Conservation (phyloP, 2,329 filamentous ascomycete species). For the Ascochyta rabiei region DNA sequence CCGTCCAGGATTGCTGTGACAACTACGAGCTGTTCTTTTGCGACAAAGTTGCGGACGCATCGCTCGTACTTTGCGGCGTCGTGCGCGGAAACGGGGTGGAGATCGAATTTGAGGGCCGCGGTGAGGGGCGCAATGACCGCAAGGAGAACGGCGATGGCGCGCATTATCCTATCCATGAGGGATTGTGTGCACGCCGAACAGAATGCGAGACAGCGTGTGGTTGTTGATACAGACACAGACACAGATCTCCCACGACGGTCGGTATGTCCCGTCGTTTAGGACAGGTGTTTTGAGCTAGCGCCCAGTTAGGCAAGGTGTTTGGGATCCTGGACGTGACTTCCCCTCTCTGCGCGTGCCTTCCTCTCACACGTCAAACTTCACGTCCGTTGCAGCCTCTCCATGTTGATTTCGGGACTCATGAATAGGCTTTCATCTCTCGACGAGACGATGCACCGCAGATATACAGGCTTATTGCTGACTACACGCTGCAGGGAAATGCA, state of each 20-base stretch:
- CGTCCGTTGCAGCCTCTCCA: not conserved
- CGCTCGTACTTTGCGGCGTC: conserved; percentile 72
- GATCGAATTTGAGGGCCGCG: conserved; percentile 89
- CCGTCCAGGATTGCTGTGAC: conserved; percentile 90
- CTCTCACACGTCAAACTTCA: not conserved
- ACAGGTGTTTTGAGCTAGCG: conserved; percentile 41
- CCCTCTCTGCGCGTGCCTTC: not conserved
- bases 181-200: conserved; percentile 19
- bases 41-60: conserved; percentile 96
- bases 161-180: conserved; percentile 45
- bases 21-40: conserved; percentile 89
- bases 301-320: conserved; percentile 21
- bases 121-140: conserved; percentile 53
- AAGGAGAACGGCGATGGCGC: conserved; percentile 39
- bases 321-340: conserved; percentile 3
- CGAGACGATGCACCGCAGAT: no score
- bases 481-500: no score
- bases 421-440: no score
- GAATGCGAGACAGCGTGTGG: conserved; percentile 24
- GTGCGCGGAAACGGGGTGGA: conserved; percentile 70
- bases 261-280: conserved; percentile 30
- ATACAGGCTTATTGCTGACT: no score
- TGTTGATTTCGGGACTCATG: no score
- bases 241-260: conserved; percentile 5
- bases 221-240: conserved; percentile 18